phyloP scores from a whole-genome alignment of 2,329 filamentous ascomycete species.

The Diaporthe australafricana region DNA sequence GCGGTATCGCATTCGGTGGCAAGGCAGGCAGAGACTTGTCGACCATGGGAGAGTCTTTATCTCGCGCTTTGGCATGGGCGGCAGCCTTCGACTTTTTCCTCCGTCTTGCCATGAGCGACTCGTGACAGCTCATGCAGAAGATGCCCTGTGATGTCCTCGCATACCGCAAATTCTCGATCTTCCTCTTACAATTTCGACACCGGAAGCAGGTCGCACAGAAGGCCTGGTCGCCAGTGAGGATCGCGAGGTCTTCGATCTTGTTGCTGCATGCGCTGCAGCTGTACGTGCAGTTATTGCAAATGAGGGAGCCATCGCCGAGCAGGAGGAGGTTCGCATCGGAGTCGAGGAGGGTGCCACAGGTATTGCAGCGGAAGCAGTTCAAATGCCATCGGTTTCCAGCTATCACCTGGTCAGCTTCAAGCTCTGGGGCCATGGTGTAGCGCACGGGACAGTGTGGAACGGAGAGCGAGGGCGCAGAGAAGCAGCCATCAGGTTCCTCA shows the following conservation, averaged over 20 bases:
- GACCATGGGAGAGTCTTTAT: constrained; percentile 76
- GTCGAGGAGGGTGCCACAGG: constrained; percentile 93
- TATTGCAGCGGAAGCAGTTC: constrained; percentile 98
- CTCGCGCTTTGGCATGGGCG: constrained; percentile 69
- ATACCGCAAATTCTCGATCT: constrained; percentile 98
- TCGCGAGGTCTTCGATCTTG: constrained; percentile 98
- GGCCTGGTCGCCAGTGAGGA: constrained; percentile 96
- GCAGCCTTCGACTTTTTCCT: constrained; percentile 85
- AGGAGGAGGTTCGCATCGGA: constrained; percentile 97
- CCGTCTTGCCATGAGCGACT: constrained; percentile 92
- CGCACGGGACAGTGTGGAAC: constrained; percentile 4
- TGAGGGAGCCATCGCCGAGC: constrained; percentile 95
- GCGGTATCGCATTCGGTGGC: constrained; percentile 78
- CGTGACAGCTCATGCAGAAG: constrained; percentile 99
- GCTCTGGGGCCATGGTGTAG: constrained; percentile 37
- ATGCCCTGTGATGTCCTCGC: constrained; percentile 97
- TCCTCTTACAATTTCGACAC: constrained; percentile 97
- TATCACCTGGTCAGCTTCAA: constrained; percentile 51
- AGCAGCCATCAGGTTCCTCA: neutral
- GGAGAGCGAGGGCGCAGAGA: neutral
- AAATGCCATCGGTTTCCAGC: constrained; percentile 98
- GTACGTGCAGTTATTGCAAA: constrained; percentile 99
- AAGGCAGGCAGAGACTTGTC: constrained; percentile 95
- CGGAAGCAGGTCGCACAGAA: constrained; percentile 98
- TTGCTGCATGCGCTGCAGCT: constrained; percentile 96